A percentile compares a stretch with the other conserved stretches of the same genome.
Conservation (phyloP, 1,284 basidiomycete species). For the Ustanciosporium gigantosporum region DNA sequence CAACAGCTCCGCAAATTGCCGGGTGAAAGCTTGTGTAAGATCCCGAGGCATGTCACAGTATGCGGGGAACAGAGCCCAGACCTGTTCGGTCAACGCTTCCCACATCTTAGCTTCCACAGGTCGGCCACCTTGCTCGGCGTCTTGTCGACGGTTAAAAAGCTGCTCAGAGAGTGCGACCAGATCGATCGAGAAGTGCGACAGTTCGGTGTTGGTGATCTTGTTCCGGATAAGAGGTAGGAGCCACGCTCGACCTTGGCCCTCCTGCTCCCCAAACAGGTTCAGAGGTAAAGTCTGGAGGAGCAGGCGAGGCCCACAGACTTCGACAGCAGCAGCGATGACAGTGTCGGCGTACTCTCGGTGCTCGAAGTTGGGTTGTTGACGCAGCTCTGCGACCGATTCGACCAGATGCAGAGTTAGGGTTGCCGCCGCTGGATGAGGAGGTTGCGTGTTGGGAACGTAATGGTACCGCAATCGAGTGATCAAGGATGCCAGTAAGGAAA, state of each 20-base stretch:
- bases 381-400: conserved; percentile 73
- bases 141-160: conserved; percentile 70
- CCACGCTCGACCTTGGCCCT: conserved; percentile 76
- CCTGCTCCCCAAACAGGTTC: conserved; percentile 67
- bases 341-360: conserved; percentile 85
- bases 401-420: conserved; percentile 75
- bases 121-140: conserved; percentile 74
- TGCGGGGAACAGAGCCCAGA: conserved; percentile 74
- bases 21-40: conserved; percentile 63
- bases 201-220: conserved; percentile 74
- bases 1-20: conserved; percentile 67
- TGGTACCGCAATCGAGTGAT: conserved; percentile 49
- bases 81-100: conserved; percentile 86
- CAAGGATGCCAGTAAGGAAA: conserved; percentile 50
- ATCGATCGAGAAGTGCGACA: conserved; percentile 82
- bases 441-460: conserved; percentile 36
- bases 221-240: conserved; percentile 86
- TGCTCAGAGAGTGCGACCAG: conserved; percentile 92
- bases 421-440: conserved; percentile 66
- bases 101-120: conserved; percentile 85
- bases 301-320: conserved; percentile 80
- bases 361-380: conserved; percentile 82
- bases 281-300: conserved; percentile 79
- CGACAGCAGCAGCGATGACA: conserved; percentile 79
- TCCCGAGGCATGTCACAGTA: conserved; percentile 81